phyloP scores from a whole-genome alignment of 2,329 filamentous ascomycete species.

The Torrubiellomyces zombiae region DNA sequence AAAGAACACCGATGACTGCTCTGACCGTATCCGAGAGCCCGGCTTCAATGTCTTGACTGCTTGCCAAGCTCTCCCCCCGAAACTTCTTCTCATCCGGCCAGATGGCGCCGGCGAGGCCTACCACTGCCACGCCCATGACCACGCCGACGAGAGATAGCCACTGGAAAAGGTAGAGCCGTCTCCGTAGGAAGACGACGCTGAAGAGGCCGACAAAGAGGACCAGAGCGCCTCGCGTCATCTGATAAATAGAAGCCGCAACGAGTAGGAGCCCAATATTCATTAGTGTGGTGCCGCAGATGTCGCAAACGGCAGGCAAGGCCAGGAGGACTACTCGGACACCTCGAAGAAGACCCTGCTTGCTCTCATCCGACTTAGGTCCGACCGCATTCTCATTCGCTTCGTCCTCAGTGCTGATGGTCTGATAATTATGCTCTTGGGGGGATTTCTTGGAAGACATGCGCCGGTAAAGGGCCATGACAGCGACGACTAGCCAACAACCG shows the following conservation, averaged over 20 bases:
- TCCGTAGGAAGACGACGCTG: conserved; percentile 76
- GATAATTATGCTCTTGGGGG: conserved; percentile 41
- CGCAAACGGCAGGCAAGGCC: conserved; percentile 75
- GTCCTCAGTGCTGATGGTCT: conserved; percentile 39
- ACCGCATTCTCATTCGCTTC: conserved; percentile 14
- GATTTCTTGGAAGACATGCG: conserved; percentile 30
- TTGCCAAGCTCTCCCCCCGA: conserved; percentile 11
- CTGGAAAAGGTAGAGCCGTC: conserved; percentile 71
- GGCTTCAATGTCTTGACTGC: conserved; percentile 22
- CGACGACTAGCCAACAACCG: conserved; percentile 87
- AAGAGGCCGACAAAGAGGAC: conserved; percentile 94
- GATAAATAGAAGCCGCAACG: conserved; percentile 90
- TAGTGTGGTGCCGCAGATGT: conserved; percentile 85
- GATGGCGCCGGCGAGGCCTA: conserved; percentile 76
- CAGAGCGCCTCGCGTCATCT: conserved; percentile 92
- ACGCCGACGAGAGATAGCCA: conserved; percentile 82
- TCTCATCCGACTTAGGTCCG: conserved; percentile 26
- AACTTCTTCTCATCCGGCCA: conserved; percentile 47
- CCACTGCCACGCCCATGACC: conserved; percentile 71
- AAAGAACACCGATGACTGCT: conserved; percentile 66
- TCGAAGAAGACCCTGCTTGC: conserved; percentile 41
- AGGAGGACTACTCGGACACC: conserved; percentile 61
- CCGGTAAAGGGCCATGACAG: conserved; percentile 48
- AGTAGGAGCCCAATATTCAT: conserved; percentile 95
- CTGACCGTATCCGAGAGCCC: conserved; percentile 17